Conservation (phyloP, 2,329 filamentous ascomycete genomes). For the Trichoderma atrobrunneum region DNA sequence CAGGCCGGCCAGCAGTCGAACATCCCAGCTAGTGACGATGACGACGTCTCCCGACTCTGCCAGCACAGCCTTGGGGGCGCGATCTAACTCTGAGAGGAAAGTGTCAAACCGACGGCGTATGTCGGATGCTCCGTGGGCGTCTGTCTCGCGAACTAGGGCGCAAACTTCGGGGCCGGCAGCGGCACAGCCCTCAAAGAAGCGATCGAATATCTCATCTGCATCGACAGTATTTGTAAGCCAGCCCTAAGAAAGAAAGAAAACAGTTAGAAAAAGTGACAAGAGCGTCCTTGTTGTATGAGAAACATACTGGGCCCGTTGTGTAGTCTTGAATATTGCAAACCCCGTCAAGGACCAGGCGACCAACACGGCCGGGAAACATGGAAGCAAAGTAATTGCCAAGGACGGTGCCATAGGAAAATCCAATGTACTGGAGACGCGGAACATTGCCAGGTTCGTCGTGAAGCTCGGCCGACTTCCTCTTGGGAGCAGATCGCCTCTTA, state of each 20-base stretch:
- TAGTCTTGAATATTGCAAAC: constrained; percentile 40
- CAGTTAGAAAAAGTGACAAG: neutral
- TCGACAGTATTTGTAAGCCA: constrained; percentile 40
- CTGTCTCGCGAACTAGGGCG: constrained; percentile 28
- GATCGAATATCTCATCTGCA: constrained; percentile 34
- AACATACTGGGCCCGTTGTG: constrained; percentile 30
- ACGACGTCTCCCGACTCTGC: constrained; percentile 23
- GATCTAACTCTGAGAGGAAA: constrained; percentile 31
- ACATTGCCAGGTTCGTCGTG: constrained; percentile 10
- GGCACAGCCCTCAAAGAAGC: constrained; percentile 39
- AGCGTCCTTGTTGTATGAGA: neutral
- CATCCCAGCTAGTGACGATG: constrained; percentile 33
- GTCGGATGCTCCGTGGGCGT: constrained; percentile 27
- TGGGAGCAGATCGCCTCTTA: constrained; percentile 17
- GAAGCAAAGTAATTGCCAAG: constrained; percentile 38
- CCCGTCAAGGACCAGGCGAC: constrained; percentile 42
- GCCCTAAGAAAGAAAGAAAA: constrained; percentile 22
- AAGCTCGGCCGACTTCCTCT: neutral
- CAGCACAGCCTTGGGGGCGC: constrained; percentile 27
- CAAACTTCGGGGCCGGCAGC: constrained; percentile 29
- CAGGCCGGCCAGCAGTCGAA: constrained; percentile 28
- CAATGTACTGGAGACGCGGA: constrained; percentile 44
- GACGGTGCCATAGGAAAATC: constrained; percentile 46
- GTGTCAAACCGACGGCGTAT: constrained; percentile 34
- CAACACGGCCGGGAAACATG: constrained; percentile 38